phyloP scores from a whole-genome alignment of 2,329 filamentous ascomycete species.

The Apiospora malaysiana region DNA sequence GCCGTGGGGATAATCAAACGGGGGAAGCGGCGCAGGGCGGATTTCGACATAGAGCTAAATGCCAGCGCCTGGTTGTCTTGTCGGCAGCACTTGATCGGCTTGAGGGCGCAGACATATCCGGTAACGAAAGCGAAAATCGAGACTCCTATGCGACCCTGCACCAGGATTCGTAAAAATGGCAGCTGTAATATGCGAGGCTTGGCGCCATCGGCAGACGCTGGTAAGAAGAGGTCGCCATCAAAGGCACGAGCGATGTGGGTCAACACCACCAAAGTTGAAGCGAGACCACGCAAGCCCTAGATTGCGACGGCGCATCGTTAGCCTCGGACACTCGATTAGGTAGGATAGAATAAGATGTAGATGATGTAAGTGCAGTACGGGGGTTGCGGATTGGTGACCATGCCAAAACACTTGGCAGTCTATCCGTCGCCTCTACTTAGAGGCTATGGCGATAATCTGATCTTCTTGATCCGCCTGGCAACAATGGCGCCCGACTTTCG shows the following conservation, averaged over 20 bases:
- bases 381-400: neutral
- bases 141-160: conserved; percentile 68
- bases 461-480: neutral
- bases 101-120: conserved; percentile 68
- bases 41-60: conserved; percentile 59
- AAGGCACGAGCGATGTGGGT: conserved; percentile 60
- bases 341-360: neutral
- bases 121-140: conserved; percentile 70
- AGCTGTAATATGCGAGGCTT: conserved; percentile 59
- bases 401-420: neutral
- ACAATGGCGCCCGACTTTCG: neutral
- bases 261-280: conserved; percentile 59
- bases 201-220: conserved; percentile 49
- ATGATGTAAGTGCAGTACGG: neutral
- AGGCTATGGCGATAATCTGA: neutral
- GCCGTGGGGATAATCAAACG: conserved; percentile 63
- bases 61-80: conserved; percentile 59
- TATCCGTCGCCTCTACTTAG: neutral
- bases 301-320: conserved; percentile 22
- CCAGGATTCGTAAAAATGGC: conserved; percentile 63
- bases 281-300: conserved; percentile 62
- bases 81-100: conserved; percentile 61
- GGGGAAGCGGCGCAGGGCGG: conserved; percentile 63
- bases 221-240: conserved; percentile 55
- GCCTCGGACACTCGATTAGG: conserved; percentile 4